A percentile compares a stretch with the other conserved stretches of the same genome.
Evolutionary conservation across 495 filamentous ascomycete genomes (phyloP).

Genomic region (Polyplosphaeria fusca): DNA sequence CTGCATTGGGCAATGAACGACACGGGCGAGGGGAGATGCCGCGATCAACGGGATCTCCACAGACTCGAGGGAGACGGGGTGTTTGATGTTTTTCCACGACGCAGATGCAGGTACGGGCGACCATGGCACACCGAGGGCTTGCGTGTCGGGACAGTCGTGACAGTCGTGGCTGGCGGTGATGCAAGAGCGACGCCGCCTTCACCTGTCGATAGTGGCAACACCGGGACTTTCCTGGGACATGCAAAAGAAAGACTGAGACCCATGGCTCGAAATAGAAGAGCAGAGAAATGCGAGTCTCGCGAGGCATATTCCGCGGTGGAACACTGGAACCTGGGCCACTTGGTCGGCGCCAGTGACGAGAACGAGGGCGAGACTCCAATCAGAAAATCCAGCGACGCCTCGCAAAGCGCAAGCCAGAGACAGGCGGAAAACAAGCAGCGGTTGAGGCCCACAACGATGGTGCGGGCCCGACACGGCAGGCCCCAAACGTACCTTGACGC

Average conservation of each 20-base stretch:
- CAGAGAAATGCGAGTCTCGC: slow-evolving; percentile 12
- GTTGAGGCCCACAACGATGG: slow-evolving; percentile 13
- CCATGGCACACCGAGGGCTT: slow-evolving; percentile 2
- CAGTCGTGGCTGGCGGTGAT: background rate
- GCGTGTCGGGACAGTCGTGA: background rate
- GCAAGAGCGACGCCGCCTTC: background rate
- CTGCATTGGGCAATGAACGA: slow-evolving; percentile 16
- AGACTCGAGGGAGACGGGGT: slow-evolving; percentile 6
- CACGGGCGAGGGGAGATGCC: slow-evolving; percentile 14
- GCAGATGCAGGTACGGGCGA: slow-evolving; percentile 29
- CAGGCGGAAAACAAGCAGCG: slow-evolving; percentile 15
- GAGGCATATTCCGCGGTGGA: slow-evolving; percentile 24
- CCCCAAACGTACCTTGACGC: slow-evolving; percentile 33
- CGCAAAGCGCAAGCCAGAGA: slow-evolving; percentile 2
- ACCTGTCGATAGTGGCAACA: background rate
- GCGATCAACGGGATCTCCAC: slow-evolving; percentile 23
- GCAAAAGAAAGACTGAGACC: slow-evolving; percentile 3
- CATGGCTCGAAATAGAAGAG: background rate
- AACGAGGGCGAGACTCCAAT: slow-evolving; percentile 19
- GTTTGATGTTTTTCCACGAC: slow-evolving; percentile 1
- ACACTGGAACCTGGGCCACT: slow-evolving; percentile 17
- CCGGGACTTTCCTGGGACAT: background rate
- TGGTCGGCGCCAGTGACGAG: background rate
- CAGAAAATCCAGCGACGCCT: slow-evolving; percentile 13
- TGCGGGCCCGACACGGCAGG: slow-evolving; percentile 10